Evolutionary conservation across 176 grass and related monocot genomes (phyloP).

Genomic region (Phyllostachys edulis): DNA sequence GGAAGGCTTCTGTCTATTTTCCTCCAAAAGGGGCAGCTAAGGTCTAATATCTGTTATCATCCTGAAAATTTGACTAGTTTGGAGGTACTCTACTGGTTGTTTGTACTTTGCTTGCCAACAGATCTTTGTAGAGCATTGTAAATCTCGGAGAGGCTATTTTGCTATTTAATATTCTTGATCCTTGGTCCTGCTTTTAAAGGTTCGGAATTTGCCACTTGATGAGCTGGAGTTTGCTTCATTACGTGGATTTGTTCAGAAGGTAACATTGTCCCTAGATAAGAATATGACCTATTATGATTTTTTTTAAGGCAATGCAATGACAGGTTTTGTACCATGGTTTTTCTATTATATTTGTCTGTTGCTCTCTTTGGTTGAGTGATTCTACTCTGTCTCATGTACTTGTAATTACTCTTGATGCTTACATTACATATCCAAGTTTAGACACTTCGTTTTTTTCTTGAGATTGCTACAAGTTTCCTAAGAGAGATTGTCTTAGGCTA

Average conservation of each 20-base stretch:
- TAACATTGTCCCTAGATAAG: constrained; percentile 36
- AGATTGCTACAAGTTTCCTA: background rate
- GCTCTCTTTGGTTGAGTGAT: constrained; percentile 12
- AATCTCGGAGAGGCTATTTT: constrained; percentile 16
- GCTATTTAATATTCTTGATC: constrained; percentile 31
- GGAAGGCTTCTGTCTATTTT: constrained; percentile 68
- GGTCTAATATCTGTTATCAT: constrained; percentile 87
- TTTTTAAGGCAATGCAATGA: background rate
- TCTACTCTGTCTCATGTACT: constrained; percentile 7
- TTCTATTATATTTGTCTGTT: constrained; percentile 5
- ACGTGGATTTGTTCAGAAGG: constrained; percentile 95
- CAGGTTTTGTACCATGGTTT: constrained; percentile 13
- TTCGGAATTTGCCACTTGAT: constrained; percentile 96
- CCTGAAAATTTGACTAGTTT: constrained; percentile 79
- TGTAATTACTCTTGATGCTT: constrained; percentile 25
- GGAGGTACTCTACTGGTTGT: constrained; percentile 61
- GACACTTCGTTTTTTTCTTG: constrained; percentile 1
- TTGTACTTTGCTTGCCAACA: constrained; percentile 37
- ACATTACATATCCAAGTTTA: constrained; percentile 10
- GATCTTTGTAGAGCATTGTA: constrained; percentile 26
- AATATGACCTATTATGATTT: background rate
- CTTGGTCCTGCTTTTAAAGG: constrained; percentile 54
- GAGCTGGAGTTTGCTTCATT: constrained; percentile 95
- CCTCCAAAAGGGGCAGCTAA: constrained; percentile 97
- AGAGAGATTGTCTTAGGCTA: background rate